Conservation (phyloP, 73 alveolate species). For the Breviolum minutum region DNA sequence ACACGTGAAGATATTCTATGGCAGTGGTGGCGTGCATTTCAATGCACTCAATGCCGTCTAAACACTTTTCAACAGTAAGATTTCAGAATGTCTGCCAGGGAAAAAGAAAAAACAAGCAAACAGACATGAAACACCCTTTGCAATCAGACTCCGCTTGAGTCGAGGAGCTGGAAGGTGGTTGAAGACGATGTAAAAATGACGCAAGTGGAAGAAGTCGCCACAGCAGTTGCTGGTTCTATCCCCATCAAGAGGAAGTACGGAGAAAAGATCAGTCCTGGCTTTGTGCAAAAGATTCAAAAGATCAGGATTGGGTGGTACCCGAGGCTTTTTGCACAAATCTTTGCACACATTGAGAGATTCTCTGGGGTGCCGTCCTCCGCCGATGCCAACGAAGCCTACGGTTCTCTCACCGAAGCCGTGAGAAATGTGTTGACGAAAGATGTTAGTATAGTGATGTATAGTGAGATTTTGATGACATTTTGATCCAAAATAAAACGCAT, state of each 20-base stretch:
- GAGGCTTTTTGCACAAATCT: neutral
- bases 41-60: neutral
- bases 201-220: slow-evolving; percentile 83
- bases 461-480: too few relatives aligned
- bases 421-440: too few relatives aligned
- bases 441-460: too few relatives aligned
- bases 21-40: too few relatives aligned
- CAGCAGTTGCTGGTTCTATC: slow-evolving; percentile 61
- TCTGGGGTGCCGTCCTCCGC: slow-evolving; percentile 24
- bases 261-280: slow-evolving; percentile 57
- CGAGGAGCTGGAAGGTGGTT: slow-evolving; percentile 45
- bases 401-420: too few relatives aligned
- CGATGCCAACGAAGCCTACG: slow-evolving; percentile 83
- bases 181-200: slow-evolving; percentile 77
- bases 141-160: neutral
- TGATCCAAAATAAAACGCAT: too few relatives aligned
- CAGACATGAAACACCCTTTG: neutral
- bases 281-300: too few relatives aligned
- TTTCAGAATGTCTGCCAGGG: neutral
- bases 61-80: neutral
- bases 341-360: neutral
- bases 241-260: slow-evolving; percentile 79
- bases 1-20: too few relatives aligned
- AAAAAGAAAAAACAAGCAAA: neutral
- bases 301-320: neutral